Evolutionary conservation across 1,139 yeast genomes (phyloP), one percentile per base, ranked within the genome.

Genomic region (Candida sp.): DNA sequence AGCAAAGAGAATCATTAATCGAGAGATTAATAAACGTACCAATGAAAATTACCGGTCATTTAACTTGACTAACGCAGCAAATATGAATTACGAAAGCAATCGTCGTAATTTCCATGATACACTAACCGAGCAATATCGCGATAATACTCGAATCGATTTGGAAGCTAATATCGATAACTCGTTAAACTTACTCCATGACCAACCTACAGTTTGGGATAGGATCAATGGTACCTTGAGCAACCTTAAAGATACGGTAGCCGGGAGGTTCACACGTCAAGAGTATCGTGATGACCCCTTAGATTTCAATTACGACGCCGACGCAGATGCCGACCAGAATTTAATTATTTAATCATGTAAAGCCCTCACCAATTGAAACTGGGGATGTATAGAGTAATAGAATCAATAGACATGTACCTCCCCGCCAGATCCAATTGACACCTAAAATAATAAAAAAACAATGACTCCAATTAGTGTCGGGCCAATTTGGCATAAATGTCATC

Each of bases 1-100:
- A 49, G 77, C 77, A 6, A 73, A 71, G 46, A 49, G 77, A 30
- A 69, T 69, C 3, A 60, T 72, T 4, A 55, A 61, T 35, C 54
- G 76, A 45, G 78, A 73, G 48, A 50, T 62, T 49, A 50, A 58
- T 19, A 65, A 60, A 41, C 56, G 71, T 27, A 61, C 58, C 40
- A 35, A 44, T 27, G 58, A 55, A 12, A 48, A 49, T 33, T 51
- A 65, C 35, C 52, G 75, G 7, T 63, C 66, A 2, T 70, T 66
- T 49, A 59, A 62, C 45, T 54, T 65, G 23, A 46, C 61, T 12
- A 48, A 46, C 27, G 66, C 69, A 12, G 70, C 73, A 2, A 61
- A 68, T 47, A 42, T 54, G 27, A 68, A 66, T 45, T 67, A 69
- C 46, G 63, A 68, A 33, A 52, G 45, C 40, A 67, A 68, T 48